Percentiles rank a stretch among this genome's conserved stretches.
These are phyloP conservation scores for Alopecurus myosuroides DNA, from an alignment of 176 grass and related monocot genomes.

Conservation along the genomic window DNA sequence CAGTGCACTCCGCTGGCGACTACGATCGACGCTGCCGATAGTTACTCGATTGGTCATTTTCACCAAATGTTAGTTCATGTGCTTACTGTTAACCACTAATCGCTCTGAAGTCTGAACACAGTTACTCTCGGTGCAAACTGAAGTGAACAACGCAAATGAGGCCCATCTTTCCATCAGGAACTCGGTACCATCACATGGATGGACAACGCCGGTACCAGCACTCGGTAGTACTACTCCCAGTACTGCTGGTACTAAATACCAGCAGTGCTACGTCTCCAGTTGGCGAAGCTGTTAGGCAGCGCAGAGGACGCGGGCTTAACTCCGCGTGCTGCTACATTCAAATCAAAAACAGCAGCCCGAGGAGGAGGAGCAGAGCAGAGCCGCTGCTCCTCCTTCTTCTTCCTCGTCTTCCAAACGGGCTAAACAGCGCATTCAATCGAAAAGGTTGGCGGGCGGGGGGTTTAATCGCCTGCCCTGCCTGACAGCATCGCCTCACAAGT, in stretches of 20 bases:
- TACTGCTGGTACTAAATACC: not conserved
- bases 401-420: not conserved
- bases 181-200: not conserved
- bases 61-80: not conserved
- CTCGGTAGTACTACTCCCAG: not conserved
- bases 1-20: not conserved
- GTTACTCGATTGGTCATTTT: not conserved
- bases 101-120: not conserved
- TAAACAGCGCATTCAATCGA: slow-evolving; percentile 37
- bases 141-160: not conserved
- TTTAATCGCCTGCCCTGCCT: slow-evolving; percentile 39
- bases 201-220: not conserved
- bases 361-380: not conserved
- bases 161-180: not conserved
- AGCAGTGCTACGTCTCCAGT: not conserved
- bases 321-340: slow-evolving; percentile 13
- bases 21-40: too few relatives aligned
- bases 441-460: slow-evolving; percentile 16
- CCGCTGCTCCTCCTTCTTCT: not conserved
- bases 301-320: slow-evolving; percentile 24
- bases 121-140: not conserved
- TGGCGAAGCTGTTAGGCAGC: slow-evolving; percentile 14
- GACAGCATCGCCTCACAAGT: slow-evolving; percentile 14
- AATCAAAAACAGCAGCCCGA: slow-evolving; percentile 8
- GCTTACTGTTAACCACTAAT: not conserved